Conservation (phyloP, 2,329 filamentous ascomycete species). For the Aureobasidium leucospermi region DNA sequence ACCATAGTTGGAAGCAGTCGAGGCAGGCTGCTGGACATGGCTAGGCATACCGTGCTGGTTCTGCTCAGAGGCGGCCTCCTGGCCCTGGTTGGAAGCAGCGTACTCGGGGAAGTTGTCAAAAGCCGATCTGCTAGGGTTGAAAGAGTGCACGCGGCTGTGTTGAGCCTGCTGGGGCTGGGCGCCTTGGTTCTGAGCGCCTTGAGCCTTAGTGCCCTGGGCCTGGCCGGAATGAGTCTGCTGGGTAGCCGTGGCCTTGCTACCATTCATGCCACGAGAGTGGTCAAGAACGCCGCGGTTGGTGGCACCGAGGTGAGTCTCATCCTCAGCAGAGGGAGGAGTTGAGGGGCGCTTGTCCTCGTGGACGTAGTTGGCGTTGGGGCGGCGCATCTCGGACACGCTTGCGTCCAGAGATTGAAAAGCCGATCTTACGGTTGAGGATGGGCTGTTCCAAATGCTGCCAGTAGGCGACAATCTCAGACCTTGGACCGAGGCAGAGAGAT, state of each 20-base stretch:
- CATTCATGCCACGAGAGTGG: not conserved
- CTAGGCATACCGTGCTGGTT: not conserved
- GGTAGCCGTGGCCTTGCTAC: not conserved
- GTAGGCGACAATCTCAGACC: not conserved
- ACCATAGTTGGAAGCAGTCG: not conserved
- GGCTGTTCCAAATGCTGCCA: not conserved
- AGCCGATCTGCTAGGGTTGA: not conserved
- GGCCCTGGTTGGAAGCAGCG: too few species aligned
- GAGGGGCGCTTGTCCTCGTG: not conserved
- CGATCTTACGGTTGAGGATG: not conserved
- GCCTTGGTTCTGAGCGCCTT: not conserved
- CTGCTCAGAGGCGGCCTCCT: not conserved
- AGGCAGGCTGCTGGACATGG: not conserved
- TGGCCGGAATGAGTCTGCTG: not conserved
- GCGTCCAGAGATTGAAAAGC: not conserved
- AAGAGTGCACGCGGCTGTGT: not conserved
- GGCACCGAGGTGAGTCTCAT: not conserved
- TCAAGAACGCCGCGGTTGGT: not conserved
- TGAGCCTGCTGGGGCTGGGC: not conserved
- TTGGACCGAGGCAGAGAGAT: not conserved
- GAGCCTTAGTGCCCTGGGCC: not conserved
- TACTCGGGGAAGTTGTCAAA: constrained; percentile 1
- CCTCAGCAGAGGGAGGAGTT: not conserved
- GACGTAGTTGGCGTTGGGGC: not conserved
- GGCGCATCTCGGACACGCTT: not conserved